These are phyloP conservation scores for Kurtzmaniella natalensis DNA, from an alignment of 1,139 yeast species.

Conservation along the genomic window DNA sequence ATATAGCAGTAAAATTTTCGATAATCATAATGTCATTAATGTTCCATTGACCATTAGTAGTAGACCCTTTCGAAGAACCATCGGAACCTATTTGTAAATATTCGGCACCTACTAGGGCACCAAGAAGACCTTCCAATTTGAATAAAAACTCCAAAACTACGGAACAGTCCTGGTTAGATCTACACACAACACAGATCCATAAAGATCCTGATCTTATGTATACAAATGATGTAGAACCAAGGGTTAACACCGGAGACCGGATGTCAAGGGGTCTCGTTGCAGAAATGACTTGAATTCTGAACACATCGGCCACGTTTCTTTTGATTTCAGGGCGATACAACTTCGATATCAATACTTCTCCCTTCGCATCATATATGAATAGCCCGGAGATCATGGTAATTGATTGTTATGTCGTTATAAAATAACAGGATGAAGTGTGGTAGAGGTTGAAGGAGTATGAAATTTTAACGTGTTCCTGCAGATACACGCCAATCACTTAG, in stretches of 20 bases:
- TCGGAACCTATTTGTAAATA: constrained; percentile 9
- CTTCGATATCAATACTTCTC: constrained; percentile 81
- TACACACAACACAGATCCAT: constrained; percentile 82
- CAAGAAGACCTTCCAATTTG: constrained; percentile 48
- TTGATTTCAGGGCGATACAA: constrained; percentile 65
- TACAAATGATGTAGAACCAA: constrained; percentile 89
- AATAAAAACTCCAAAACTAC: constrained; percentile 74
- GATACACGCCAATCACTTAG: no score
- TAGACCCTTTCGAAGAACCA: constrained; percentile 1
- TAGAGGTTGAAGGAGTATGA: neutral
- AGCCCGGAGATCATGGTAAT: constrained; percentile 69
- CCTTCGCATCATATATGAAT: constrained; percentile 71
- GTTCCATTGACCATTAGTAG: constrained; percentile 8
- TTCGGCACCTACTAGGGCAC: constrained; percentile 14
- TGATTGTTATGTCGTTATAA: no score
- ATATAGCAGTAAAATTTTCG: constrained; percentile 60
- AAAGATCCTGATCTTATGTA: constrained; percentile 67
- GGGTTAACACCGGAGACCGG: constrained; percentile 79
- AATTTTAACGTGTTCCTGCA: no score
- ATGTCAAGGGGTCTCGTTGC: constrained; percentile 29
- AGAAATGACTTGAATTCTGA: constrained; percentile 83
- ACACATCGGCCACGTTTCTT: constrained; percentile 77
- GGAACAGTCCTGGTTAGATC: constrained; percentile 86
- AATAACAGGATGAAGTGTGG: neutral
- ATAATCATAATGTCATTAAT: constrained; percentile 28